Conservation (phyloP, 2,329 filamentous ascomycete genomes). For the Colletotrichum sp. region DNA sequence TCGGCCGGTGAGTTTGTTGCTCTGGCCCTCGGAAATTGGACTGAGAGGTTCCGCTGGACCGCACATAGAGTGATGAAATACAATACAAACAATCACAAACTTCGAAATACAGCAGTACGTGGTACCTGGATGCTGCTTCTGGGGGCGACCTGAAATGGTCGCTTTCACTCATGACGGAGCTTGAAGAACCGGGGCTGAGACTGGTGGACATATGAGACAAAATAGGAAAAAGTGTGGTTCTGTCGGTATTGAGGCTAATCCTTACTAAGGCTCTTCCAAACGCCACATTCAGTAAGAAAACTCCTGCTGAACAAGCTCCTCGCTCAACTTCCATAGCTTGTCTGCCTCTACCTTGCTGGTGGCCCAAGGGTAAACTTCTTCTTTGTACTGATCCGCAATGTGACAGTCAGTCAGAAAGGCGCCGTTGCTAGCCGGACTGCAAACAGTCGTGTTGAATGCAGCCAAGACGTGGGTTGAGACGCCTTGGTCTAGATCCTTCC, state of each 20-base stretch:
- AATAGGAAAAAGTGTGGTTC: too few relatives aligned
- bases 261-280: too few relatives aligned
- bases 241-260: too few relatives aligned
- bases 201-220: too few relatives aligned
- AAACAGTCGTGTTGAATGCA: background rate
- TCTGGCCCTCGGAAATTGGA: constrained; percentile 15
- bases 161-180: too few relatives aligned
- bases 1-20: background rate
- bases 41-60: background rate
- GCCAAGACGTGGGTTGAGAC: background rate
- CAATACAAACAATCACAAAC: too few relatives aligned
- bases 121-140: too few relatives aligned
- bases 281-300: background rate
- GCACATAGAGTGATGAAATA: background rate
- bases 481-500: background rate
- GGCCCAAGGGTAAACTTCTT: background rate
- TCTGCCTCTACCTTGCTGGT: background rate
- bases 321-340: background rate
- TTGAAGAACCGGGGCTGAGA: too few relatives aligned
- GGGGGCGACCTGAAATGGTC: too few relatives aligned
- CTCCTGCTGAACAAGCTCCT: background rate
- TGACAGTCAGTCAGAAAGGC: background rate
- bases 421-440: rapidly evolving
- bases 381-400: background rate
- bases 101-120: too few relatives aligned